These are phyloP conservation scores for Chamaenerion angustifolium DNA, from an alignment of 345 rosid genomes.

Conservation along the genomic window DNA sequence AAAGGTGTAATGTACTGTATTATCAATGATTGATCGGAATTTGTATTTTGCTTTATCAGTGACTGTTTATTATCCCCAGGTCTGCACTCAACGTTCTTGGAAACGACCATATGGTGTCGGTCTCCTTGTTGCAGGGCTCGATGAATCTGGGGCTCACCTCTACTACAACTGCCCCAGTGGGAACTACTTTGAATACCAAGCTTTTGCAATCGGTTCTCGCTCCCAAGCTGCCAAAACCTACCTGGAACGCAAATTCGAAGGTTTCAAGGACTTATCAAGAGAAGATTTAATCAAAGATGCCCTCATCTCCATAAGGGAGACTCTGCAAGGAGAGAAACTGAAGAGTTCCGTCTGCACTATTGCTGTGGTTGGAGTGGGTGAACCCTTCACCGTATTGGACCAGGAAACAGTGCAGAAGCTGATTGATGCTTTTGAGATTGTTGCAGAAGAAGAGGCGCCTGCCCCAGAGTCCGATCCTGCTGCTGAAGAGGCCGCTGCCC, in stretches of 20 bases:
- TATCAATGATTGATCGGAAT: neutral
- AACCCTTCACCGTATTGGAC: conserved; percentile 73
- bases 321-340: conserved; percentile 87
- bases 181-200: conserved; percentile 94
- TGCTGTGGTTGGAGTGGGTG: conserved; percentile 75
- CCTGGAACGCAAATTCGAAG: conserved; percentile 78
- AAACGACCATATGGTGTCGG: conserved; percentile 97
- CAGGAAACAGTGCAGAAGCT: conserved; percentile 72
- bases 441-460: conserved; percentile 42
- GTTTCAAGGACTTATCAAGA: conserved; percentile 55
- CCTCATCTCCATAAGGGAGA: conserved; percentile 81
- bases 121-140: conserved; percentile 80
- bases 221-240: conserved; percentile 98
- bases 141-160: conserved; percentile 92
- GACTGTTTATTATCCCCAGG: conserved; percentile 32
- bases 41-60: neutral
- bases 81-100: conserved; percentile 98
- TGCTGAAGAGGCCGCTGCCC: conserved; percentile 18
- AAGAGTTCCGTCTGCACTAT: conserved; percentile 82
- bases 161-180: conserved; percentile 99
- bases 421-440: conserved; percentile 75
- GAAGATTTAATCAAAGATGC: conserved; percentile 91
- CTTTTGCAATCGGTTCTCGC: conserved; percentile 95
- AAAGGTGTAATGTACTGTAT: no score
- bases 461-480: conserved; percentile 26